Conservation (phyloP, 768 basidiomycete genomes). For the Leccinum incarnatum region DNA sequence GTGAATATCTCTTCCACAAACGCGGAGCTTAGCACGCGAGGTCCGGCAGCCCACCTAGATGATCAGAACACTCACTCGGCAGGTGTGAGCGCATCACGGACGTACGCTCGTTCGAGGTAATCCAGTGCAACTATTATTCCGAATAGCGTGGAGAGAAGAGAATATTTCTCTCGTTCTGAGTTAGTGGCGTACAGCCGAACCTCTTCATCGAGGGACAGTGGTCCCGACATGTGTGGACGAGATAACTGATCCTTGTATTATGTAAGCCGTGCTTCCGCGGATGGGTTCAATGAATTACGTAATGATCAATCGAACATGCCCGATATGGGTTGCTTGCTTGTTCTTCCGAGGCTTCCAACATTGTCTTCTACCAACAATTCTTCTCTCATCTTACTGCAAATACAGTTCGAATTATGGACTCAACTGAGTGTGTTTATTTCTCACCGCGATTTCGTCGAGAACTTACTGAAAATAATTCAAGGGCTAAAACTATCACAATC, state of each 20-base stretch:
- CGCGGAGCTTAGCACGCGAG: conserved; percentile 6
- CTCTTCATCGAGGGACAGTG: conserved; percentile 82
- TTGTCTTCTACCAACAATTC: no score
- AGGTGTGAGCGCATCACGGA: conserved; percentile 87
- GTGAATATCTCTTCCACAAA: conserved; percentile 77
- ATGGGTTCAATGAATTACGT: not conserved
- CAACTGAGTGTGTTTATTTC: no score
- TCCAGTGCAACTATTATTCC: conserved; percentile 90
- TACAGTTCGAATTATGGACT: no score
- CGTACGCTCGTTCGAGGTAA: conserved; percentile 93
- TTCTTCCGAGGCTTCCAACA: no score
- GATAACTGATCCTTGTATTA: not conserved
- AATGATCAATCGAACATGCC: not conserved
- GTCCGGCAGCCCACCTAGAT: not conserved
- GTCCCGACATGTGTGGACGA: conserved; percentile 20
- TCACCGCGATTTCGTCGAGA: not conserved
- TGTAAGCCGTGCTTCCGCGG: no score
- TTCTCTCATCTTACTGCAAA: no score
- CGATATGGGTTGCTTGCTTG: no score
- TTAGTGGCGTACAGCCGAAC: conserved; percentile 85
- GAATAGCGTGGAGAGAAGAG: conserved; percentile 84
- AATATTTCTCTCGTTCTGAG: conserved; percentile 85
- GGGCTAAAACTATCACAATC: conserved; percentile 1
- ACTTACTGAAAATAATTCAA: not conserved
- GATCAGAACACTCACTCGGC: conserved; percentile 66